Conservation (phyloP, 345 rosid genomes). For the Aquilaria yunnanensis region DNA sequence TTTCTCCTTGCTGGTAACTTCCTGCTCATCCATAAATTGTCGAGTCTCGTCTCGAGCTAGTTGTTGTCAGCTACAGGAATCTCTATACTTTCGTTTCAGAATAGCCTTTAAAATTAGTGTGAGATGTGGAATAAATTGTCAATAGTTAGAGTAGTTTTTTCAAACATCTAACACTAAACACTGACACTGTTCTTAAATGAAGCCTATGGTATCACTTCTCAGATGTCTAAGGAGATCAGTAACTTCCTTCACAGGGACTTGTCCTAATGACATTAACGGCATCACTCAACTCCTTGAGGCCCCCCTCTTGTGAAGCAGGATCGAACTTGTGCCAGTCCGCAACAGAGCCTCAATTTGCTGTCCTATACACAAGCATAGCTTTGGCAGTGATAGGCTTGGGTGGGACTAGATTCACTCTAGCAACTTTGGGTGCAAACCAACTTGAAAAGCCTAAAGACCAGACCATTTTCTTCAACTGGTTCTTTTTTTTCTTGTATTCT, state of each 20-base stretch:
- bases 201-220: neutral
- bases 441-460: constrained; percentile 12
- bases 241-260: constrained; percentile 14
- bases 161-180: no score
- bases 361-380: constrained; percentile 7
- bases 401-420: constrained; percentile 18
- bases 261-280: constrained; percentile 14
- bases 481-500: constrained; percentile 5
- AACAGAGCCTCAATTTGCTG: constrained; percentile 11
- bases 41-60: no score
- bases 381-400: constrained; percentile 17
- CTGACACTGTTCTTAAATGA: neutral
- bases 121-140: no score
- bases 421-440: constrained; percentile 24
- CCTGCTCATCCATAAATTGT: neutral
- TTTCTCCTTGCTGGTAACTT: constrained; percentile 20
- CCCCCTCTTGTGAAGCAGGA: constrained; percentile 11
- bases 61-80: neutral
- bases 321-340: constrained; percentile 7
- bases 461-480: constrained; percentile 22
- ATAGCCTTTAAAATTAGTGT: no score
- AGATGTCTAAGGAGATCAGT: no score
- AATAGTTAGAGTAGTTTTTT: no score
- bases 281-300: constrained; percentile 7
- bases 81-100: neutral